phyloP scores from a whole-genome alignment of 805 yeast genomes.

The Cyberlindnera euphorbiae region DNA sequence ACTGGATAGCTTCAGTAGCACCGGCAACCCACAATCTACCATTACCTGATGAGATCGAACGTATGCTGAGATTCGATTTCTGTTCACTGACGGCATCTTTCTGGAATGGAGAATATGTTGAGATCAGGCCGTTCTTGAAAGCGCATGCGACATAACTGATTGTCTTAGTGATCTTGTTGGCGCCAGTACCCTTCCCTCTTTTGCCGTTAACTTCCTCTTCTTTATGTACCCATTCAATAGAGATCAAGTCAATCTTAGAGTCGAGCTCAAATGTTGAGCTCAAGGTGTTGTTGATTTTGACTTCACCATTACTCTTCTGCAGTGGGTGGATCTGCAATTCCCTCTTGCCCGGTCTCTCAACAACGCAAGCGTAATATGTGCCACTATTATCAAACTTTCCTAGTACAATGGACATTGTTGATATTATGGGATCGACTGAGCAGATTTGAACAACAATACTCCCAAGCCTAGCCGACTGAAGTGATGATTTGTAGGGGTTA shows the following conservation, averaged over 20 bases:
- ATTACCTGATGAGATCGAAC: slow-evolving; percentile 11
- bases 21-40: slow-evolving; percentile 28
- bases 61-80: slow-evolving; percentile 24
- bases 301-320: slow-evolving; percentile 16
- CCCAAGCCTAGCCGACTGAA: too few relatives aligned
- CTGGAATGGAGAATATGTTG: slow-evolving; percentile 40
- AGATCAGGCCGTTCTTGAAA: slow-evolving; percentile 34
- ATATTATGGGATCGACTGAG: too few relatives aligned
- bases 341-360: slow-evolving; percentile 40
- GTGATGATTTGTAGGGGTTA: too few relatives aligned
- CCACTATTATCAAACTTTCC: slow-evolving; percentile 29
- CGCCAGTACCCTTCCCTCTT: slow-evolving; percentile 21
- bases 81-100: slow-evolving; percentile 36
- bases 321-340: slow-evolving; percentile 40
- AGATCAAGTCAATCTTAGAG: slow-evolving; percentile 33
- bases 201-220: slow-evolving; percentile 14
- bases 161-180: slow-evolving; percentile 20
- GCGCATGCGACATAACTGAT: slow-evolving; percentile 29
- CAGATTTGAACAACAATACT: too few relatives aligned
- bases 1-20: slow-evolving; percentile 19
- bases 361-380: slow-evolving; percentile 33
- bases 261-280: slow-evolving; percentile 36
- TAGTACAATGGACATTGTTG: slow-evolving; percentile 5
- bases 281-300: slow-evolving; percentile 19
- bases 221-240: slow-evolving; percentile 33